Percentiles rank a stretch among this genome's conserved stretches.
phyloP scores from a whole-genome alignment of 2,329 filamentous ascomycete species.

The Coniosporium tulheliwenetii region DNA sequence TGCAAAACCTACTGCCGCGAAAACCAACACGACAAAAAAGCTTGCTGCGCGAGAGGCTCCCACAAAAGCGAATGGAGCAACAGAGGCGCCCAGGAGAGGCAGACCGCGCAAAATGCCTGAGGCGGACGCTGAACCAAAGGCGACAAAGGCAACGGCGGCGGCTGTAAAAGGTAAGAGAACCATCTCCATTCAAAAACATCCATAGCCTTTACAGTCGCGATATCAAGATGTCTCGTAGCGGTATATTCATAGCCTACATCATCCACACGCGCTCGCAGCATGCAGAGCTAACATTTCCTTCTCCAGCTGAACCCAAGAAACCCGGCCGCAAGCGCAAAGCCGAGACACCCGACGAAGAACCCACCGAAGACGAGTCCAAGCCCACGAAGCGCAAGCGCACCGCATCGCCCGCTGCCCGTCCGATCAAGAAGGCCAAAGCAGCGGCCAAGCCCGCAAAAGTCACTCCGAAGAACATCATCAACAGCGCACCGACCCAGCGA shows the following conservation, averaged over 20 bases:
- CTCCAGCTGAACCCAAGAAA: background rate
- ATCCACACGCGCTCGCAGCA: too few relatives aligned
- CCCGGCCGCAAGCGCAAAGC: background rate
- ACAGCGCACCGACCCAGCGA: constrained; percentile 43
- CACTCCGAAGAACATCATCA: constrained; percentile 33
- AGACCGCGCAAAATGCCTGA: too few relatives aligned
- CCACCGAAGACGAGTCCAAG: background rate
- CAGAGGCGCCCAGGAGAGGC: too few relatives aligned
- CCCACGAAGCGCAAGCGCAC: background rate
- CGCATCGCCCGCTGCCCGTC: background rate
- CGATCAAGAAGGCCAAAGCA: background rate
- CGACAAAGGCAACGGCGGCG: background rate
- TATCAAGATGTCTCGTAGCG: too few relatives aligned
- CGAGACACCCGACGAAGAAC: background rate
- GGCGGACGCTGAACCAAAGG: too few relatives aligned
- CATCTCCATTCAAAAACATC: too few relatives aligned
- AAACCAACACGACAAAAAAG: background rate
- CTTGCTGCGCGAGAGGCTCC: background rate
- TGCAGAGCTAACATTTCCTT: too few relatives aligned
- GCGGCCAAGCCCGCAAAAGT: constrained; percentile 14
- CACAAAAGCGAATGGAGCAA: background rate
- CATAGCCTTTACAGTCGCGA: too few relatives aligned
- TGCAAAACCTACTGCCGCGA: background rate
- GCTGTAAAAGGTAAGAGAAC: background rate
- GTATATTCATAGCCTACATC: too few relatives aligned